These are phyloP conservation scores for Plasmodium falciparum DNA, from an alignment of 169 alveolate species.

Conservation along the genomic window DNA sequence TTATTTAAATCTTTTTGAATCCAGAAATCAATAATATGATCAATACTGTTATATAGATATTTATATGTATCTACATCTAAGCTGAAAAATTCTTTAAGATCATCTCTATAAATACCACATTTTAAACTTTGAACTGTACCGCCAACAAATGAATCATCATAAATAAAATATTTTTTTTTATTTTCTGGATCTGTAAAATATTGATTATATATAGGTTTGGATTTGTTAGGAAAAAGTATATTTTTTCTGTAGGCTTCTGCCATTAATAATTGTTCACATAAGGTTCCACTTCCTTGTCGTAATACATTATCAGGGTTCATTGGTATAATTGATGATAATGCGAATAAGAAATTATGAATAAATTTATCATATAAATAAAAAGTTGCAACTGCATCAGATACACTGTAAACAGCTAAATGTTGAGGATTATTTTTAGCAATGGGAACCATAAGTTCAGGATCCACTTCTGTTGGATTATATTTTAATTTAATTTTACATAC, in stretches of 20 bases:
- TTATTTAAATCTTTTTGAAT: slow-evolving; percentile 84
- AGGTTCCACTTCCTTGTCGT: slow-evolving; percentile 99
- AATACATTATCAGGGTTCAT: slow-evolving; percentile 96
- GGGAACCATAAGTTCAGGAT: slow-evolving; percentile 99
- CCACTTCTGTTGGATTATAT: slow-evolving; percentile 99
- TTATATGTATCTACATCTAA: slow-evolving; percentile 92
- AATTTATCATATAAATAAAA: slow-evolving; percentile 97
- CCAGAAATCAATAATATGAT: slow-evolving; percentile 84
- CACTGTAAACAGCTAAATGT: slow-evolving; percentile 98
- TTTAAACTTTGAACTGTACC: slow-evolving; percentile 98
- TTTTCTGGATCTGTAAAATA: slow-evolving; percentile 80
- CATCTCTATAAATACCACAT: slow-evolving; percentile 97
- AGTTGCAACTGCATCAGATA: slow-evolving; percentile 99
- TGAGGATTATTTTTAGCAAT: slow-evolving; percentile 96
- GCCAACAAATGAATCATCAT: slow-evolving; percentile 94
- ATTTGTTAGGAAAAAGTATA: slow-evolving; percentile 98
- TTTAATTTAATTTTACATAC: slow-evolving; percentile 98
- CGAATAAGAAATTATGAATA: slow-evolving; percentile 98
- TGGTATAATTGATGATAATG: slow-evolving; percentile 98
- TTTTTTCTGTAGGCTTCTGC: slow-evolving; percentile 96
- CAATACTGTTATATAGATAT: slow-evolving; percentile 89
- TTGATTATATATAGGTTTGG: slow-evolving; percentile 90
- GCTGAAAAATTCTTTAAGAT: slow-evolving; percentile 94
- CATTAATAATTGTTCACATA: slow-evolving; percentile 98
- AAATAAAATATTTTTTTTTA: slow-evolving; percentile 85